Conservation (phyloP, 2,329 filamentous ascomycete genomes). For the Colletotrichum falcatum region DNA sequence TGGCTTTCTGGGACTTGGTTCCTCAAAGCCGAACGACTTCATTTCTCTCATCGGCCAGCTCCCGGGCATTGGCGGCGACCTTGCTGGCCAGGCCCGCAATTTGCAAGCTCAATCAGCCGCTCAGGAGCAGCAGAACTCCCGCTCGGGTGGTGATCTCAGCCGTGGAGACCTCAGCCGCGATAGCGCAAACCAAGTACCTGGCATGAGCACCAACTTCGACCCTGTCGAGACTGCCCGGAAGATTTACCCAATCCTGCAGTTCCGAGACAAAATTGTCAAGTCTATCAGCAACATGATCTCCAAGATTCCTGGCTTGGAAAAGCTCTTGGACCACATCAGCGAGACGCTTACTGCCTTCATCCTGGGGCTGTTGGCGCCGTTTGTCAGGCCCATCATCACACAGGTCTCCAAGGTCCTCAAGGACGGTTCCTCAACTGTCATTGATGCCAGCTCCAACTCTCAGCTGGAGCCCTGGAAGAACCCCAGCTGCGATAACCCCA, state of each 20-base stretch:
- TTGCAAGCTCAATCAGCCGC: slow-evolving; percentile 71
- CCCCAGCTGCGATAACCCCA: slow-evolving; percentile 79
- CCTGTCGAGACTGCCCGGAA: slow-evolving; percentile 80
- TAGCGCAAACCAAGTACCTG: slow-evolving; percentile 73
- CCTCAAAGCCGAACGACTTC: slow-evolving; percentile 65
- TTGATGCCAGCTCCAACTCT: slow-evolving; percentile 75
- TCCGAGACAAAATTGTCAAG: slow-evolving; percentile 93
- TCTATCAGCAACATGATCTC: slow-evolving; percentile 86
- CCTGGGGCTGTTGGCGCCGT: slow-evolving; percentile 89
- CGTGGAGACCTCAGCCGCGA: slow-evolving; percentile 54
- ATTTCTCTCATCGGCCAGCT: slow-evolving; percentile 81
- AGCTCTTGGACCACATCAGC: slow-evolving; percentile 91
- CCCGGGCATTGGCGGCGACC: slow-evolving; percentile 74
- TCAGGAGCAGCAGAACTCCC: slow-evolving; percentile 64
- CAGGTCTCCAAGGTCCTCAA: slow-evolving; percentile 87
- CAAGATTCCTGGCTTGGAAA: slow-evolving; percentile 91
- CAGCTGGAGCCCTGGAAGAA: slow-evolving; percentile 87
- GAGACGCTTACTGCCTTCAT: slow-evolving; percentile 94
- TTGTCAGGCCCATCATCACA: slow-evolving; percentile 91
- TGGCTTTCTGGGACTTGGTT: slow-evolving; percentile 54
- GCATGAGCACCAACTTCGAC: slow-evolving; percentile 82
- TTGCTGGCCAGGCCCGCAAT: slow-evolving; percentile 74
- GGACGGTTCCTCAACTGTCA: slow-evolving; percentile 80
- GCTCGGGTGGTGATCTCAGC: slow-evolving; percentile 49
- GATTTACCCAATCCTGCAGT: slow-evolving; percentile 95